Base-by-base conservation (phyloP, 192 early-diverging fungal species). In the Podila minutissima region DNA sequence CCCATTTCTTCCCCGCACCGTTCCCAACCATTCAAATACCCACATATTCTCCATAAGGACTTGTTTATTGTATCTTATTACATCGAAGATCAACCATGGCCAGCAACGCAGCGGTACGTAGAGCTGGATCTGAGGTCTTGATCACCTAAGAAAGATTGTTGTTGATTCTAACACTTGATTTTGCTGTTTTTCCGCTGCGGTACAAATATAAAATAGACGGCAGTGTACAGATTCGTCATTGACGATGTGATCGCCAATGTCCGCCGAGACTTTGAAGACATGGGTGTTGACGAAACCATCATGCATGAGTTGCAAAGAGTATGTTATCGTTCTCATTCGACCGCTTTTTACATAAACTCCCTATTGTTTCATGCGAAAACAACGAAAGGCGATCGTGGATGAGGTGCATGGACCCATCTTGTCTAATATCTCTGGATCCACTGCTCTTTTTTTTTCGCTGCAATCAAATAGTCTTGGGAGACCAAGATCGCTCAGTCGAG, bases 191-290 rank as follows among this genome's bases (percentile, higher is more conserved):
- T 15, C 41, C 41, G 1, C 15, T 46, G 12, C 41, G 11, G 11
- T 46, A 0, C 15, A 46, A 46, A 46, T 37, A 37, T 37, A 37
- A 26, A 55, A 13, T 75, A 88, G 89, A 74, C 87, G 6, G 77
- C 82, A 55, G 86, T 94, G 55, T 99, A 99, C 83, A 87, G 89
- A 48, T 92, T 91, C 74, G 94, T 99, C 51, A 97, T 99, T 71
- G 92, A 95, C 84, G 96, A 99, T 71, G 97, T 99, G 58, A 94
- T 97, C 68, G 88, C 91, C 63, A 93, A 96, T 73, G 92, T 95
- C 29, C 90, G 91, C 49, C 86, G 87, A 17, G 93, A 96, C 49
- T 99, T 98, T 90, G 93, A 94, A 51, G 92, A 94, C 66, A 89
- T 94, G 83, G 97, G 97, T 35, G 89, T 98, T 26, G 93, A 97